phyloP scores from a whole-genome alignment of 2,329 filamentous ascomycete species.

The Diaporthe sp. region DNA sequence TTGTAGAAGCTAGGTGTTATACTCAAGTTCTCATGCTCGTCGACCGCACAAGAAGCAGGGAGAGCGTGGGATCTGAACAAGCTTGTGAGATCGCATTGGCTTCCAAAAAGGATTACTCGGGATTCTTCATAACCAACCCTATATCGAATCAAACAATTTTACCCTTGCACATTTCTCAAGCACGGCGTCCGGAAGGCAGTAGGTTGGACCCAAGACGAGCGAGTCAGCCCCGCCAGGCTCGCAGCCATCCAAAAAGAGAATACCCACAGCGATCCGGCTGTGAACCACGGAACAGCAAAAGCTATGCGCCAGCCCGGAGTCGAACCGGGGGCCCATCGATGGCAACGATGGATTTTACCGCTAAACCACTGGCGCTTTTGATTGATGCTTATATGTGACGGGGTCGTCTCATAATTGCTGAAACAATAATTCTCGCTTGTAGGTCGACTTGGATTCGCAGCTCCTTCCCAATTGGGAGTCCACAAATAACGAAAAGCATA shows the following conservation, averaged over 20 bases:
- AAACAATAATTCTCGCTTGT: no score
- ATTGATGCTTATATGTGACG: no score
- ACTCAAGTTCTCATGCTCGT: no score
- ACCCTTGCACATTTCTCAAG: background rate
- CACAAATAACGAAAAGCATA: no score
- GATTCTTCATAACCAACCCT: background rate
- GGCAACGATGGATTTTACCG: slow-evolving; percentile 64
- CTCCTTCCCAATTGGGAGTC: no score
- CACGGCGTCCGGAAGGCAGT: background rate
- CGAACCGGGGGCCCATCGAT: slow-evolving; percentile 63
- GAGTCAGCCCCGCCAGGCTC: background rate
- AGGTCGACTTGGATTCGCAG: no score
- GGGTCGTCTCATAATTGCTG: no score
- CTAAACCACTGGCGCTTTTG: slow-evolving; percentile 55
- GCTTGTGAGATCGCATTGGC: no score
- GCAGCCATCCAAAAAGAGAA: background rate
- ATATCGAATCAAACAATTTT: background rate
- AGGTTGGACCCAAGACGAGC: background rate
- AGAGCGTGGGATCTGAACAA: no score
- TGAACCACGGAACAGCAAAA: background rate
- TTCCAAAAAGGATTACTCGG: background rate
- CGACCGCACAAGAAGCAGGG: no score
- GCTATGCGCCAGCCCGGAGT: slow-evolving; percentile 53
- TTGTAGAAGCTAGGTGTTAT: no score
- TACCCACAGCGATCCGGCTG: background rate